Evolutionary conservation across 306 rosid genomes (phyloP), one percentile per base, ranked within the genome.

Genomic region (Castanea crenata): DNA sequence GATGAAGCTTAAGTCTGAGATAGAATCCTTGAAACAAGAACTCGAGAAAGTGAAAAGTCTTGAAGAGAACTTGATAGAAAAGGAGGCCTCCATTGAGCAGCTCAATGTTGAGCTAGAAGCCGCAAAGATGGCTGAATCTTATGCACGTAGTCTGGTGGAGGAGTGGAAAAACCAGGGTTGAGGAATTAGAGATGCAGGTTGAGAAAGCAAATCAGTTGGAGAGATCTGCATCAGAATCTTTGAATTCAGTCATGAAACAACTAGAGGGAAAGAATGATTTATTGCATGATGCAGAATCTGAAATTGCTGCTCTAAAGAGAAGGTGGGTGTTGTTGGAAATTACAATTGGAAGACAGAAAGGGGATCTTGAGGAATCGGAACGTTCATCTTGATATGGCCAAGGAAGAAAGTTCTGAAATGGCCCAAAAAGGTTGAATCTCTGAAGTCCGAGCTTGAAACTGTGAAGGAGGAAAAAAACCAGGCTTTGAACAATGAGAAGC

Each of bases 41-140:
- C 92, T 91, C 62, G 94, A 90, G 81, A 77, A 85, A 79, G 87
- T 85, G 52, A 83, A 88, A 75, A 81, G 63, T 76, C 74, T 76
- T 5, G 87, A 91, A 63, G 88, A 86, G 78, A 95, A 75, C 71
- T 54, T 92, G 79, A 70, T 55, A 14, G 93, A 86, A 81, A 91
- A 85, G 79, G 99, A 92, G 80, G 83, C 80, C 74, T 76, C 73
- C 46, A 87, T 92, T 74, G 99, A 95, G 64, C 96, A 89, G 76
- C 92, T 91, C 76, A 89, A 90, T 44, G 86, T 92, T 46, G 99
- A 95, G 76, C 89, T 91, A 58, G 97, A 95, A 86, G 94, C 99
- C 38, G 92, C 94, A 59, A 95, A 84, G 81, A 89, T 91, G 92
- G 97, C 96, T 55, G 98, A 92, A 73, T 91, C 98, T 69, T 91